Base-by-base conservation (phyloP, 2,329 filamentous ascomycete species). In the Taxawa tesnikishii region DNA sequence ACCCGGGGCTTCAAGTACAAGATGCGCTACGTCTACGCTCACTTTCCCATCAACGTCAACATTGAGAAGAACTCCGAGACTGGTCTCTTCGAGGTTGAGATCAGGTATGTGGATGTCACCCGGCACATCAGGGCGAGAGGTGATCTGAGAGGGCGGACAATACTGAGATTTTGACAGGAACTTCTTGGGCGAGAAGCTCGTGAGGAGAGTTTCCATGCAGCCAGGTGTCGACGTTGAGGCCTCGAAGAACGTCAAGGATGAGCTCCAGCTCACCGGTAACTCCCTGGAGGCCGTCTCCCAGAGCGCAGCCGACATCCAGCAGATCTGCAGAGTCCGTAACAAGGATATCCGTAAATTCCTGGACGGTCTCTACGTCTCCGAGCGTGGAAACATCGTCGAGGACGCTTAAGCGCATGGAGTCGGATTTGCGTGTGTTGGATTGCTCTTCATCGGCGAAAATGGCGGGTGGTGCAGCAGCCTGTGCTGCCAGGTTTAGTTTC, bases 281-380 rank as follows among this genome's bases (percentile, higher is more conserved):
- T 92, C 82, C 43, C 74, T 98, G 54, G 92, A 98, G 75, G 77
- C 78, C 61, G 90, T 98, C 48, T 98, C 90, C 57, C 90, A 98
- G 73, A 85, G 79, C 60, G 90, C 90, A 50, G 90, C 90, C 67
- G 90, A 98, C 65, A 94, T 98, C 65, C 90, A 98, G 75, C 90
- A 98, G 70, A 87, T 90, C 69, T 98, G 90, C 85, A 78, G 78
- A 70, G 90, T 98, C 67, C 79, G 85, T 67, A 98, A 98, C 83
- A 98, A 98, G 85, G 90, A 98, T 94, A 98, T 98, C 74, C 85
- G 92, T 73, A 94, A 94, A 83, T 98, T 98, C 82, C 79, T 98
- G 75, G 92, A 98, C 72, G 90, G 90, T 79, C 75, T 98, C 66
- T 98, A 98, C 75, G 90, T 98, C 59, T 94, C 87, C 61, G 90